Evolutionary conservation across 2,329 filamentous ascomycete species (phyloP), one percentile per base, ranked within the genome.

Genomic region (Cordyceps farinosa): DNA sequence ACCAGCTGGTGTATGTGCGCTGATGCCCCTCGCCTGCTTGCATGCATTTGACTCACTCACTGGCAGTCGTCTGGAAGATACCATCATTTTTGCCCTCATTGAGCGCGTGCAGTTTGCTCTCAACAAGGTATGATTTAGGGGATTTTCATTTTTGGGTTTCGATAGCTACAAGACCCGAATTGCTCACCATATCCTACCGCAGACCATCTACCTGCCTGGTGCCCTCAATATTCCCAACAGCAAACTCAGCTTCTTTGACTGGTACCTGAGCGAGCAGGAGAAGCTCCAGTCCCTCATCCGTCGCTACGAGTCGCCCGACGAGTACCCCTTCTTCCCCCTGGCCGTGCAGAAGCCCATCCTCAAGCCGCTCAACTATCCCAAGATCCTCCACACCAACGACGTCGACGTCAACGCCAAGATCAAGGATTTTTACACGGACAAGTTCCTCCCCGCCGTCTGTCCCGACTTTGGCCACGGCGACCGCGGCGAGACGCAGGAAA

Each of bases 21-120:
- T 27, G 40, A 36, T 22, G 11, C 36, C 45, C 27, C 38, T 38
- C 10, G 7, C 10, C 42, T 42, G 22, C 27, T 22, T n/a, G 8
- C n/a, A n/a, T 9, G 36, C 47, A 51, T 30, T 48, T 48, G 44
- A 61, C 32, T 62, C 30, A 62, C 47, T 53, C 56, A 66, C 22
- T 40, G 48, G 32, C 72, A 99, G 95, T 72, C 95, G 95, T 27
- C 84, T 98, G 22, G 95, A 99, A 80, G 95, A 99, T 74, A 98
- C 94, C 66, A 98, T 99, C 73, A 96, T 91, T 68, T 97, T 96
- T 78, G 90, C 97, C 77, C 83, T 99, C 45, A 98, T 98, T 72
- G 95, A 99, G 79, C 89, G 95, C 47, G 94, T 94, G n/a, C 95
- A 99, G 76, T 99, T 98, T 76, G 92, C 94, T 4, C 84, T 96